Evolutionary conservation across 2,329 filamentous ascomycete genomes (phyloP).

Genomic region (Proliferodiscus dingleyae): DNA sequence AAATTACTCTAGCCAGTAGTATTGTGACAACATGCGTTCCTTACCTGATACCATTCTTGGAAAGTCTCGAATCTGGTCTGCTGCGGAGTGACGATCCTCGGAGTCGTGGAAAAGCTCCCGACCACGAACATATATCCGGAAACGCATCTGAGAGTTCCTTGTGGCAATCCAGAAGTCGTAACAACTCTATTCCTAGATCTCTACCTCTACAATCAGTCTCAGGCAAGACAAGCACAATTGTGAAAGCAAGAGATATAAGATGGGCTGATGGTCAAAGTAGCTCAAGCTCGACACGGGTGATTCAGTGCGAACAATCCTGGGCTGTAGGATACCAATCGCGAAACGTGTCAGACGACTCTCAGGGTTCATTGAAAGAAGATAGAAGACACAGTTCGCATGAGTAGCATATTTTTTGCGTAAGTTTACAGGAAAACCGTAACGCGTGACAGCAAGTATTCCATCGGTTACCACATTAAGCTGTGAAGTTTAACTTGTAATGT

Average conservation of each 20-base stretch:
- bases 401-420: too few relatives aligned
- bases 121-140: background rate
- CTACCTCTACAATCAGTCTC: background rate
- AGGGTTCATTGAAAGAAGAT: too few relatives aligned
- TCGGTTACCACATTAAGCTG: too few relatives aligned
- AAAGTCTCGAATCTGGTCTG: slow-evolving; percentile 3
- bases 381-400: too few relatives aligned
- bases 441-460: too few relatives aligned
- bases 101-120: background rate
- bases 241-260: background rate
- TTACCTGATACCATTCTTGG: slow-evolving; percentile 3
- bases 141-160: background rate
- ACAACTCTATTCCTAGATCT: background rate
- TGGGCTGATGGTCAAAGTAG: background rate
- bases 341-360: too few relatives aligned
- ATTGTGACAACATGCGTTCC: slow-evolving; percentile 1
- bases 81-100: slow-evolving; percentile 1
- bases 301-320: background rate
- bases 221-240: background rate
- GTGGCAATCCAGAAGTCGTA: background rate
- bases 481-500: too few relatives aligned
- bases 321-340: background rate
- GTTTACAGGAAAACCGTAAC: too few relatives aligned
- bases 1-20: background rate
- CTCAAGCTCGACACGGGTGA: background rate